Base-by-base conservation (phyloP, 306 rosid genomes). In the Begonia fuchsioides region DNA sequence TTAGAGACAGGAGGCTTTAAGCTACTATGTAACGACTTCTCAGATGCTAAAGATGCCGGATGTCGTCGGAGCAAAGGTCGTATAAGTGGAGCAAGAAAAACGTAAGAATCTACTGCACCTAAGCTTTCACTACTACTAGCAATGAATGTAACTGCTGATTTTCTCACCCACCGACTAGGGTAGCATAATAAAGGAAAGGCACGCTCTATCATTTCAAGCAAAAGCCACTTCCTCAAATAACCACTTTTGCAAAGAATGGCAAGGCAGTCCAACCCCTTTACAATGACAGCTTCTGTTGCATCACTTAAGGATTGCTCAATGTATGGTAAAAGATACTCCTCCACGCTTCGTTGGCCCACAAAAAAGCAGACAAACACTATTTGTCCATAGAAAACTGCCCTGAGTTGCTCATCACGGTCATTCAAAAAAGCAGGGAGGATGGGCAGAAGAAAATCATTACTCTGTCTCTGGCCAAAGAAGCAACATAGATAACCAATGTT, bases 341-440 rank as follows among this genome's bases (percentile, higher is more conserved):
- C 98, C 52, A 90, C 98, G 57, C 98, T 90, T 70, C 98, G 76
- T 71, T 81, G 80, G 55, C 98, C 95, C 64, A 90, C 98, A 73
- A 90, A 90, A 71, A 85, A 81, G 60, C 98, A 90, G 43, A 85
- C 98, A 49, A 84, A 90, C 63, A 90, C 92, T 55, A 90, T 90
- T 64, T 90, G 80, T 54, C 81, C 98, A 10, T 79, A 85, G 75
- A 90, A 90, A 13, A 85, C 87, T 15, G 95, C 73, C 66, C 98
- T 79, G 53, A 90, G 72, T 57, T 76, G 95, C 68, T 85, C 94
- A 77, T 90, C 95, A 47, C 92, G 77, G 15, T 90, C 98, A 67
- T 85, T 90, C 39, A 90, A 71, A 76, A 90, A 90, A 60, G 98
- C 98, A 14, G 98, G 98, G 57, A 90, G 87, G 57, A 90, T 71